phyloP scores from a whole-genome alignment of 495 filamentous ascomycete species.

The Penicillium coprophilum region DNA sequence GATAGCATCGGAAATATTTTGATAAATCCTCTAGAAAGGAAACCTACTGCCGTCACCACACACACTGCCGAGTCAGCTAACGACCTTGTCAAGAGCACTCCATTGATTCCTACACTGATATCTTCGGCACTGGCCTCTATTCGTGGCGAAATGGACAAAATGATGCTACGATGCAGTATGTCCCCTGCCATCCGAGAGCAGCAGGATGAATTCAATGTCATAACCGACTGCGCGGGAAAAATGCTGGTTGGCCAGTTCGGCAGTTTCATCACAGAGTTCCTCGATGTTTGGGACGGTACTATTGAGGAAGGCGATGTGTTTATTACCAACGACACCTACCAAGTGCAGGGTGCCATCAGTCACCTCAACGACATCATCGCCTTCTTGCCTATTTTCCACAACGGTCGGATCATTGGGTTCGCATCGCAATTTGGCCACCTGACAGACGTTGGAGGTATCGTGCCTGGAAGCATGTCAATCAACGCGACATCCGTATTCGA shows the following conservation, averaged over 20 bases:
- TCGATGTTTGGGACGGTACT: conserved; percentile 42
- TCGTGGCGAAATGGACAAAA: conserved; percentile 50
- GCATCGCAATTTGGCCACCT: conserved; percentile 53
- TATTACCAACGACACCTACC: conserved; percentile 53
- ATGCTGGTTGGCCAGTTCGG: conserved; percentile 55
- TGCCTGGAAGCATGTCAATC: conserved; percentile 53
- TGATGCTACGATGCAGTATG: conserved; percentile 54
- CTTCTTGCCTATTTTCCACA: conserved; percentile 46
- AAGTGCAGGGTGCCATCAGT: conserved; percentile 48
- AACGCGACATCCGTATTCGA: conserved; percentile 52
- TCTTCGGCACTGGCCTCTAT: conserved; percentile 46
- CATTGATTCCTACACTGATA: conserved; percentile 41
- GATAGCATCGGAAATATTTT: conserved; percentile 49
- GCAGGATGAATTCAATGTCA: conserved; percentile 55
- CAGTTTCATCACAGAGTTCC: conserved; percentile 50
- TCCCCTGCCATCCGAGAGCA: conserved; percentile 53
- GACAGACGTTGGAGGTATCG: conserved; percentile 52
- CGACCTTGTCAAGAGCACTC: conserved; percentile 37
- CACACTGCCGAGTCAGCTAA: conserved; percentile 29
- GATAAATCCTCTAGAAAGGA: conserved; percentile 37
- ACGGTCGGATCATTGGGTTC: conserved; percentile 45
- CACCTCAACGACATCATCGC: conserved; percentile 52
- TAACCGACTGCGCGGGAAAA: conserved; percentile 45
- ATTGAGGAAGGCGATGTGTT: conserved; percentile 53
- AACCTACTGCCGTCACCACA: conserved; percentile 3